Evolutionary conservation across 176 grass and related monocot genomes (phyloP), one percentile per base, ranked within the genome.

Genomic region (Oryza rufipogon): DNA sequence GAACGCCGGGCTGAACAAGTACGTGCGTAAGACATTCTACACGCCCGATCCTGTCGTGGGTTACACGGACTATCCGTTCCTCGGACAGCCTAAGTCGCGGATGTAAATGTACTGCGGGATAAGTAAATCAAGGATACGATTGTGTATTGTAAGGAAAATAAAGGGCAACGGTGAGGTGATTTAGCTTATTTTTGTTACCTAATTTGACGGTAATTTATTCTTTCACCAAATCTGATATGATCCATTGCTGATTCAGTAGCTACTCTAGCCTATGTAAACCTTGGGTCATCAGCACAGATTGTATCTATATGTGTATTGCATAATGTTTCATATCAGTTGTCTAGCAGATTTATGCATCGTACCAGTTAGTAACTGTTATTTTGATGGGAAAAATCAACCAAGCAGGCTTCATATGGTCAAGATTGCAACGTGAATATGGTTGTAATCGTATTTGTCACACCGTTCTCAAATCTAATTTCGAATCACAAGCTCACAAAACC

Each of bases 21-120:
- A 98, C 74, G 80, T 81, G 58, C 72, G 96, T 51, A 91, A 89
- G 71, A 98, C 96, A n/a, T 98, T 98, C 86, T 98, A 98, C 89
- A 98, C 96, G 0, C 63, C 81, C 19, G 89, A 96, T 28, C 93
- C 89, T 1, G 86, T 99, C 32, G 96, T 99, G 3, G 96, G 96
- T 13, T 99, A 96, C 89, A 96, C 96, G 0, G 93, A 99, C 80
- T 99, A 99, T 70, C 87, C 96, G 11, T 92, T 92, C 83, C 80
- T 99, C 28, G 52, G 73, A 51, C 76, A 90, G 76, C 92, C 75
- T 12, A 82, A 76, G 60, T 83, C 93, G 32, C 90, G 85, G 56
- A 64, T 92, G 86, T 92, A 65, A 65, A 30, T 47, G 54, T 41
- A 41, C 46, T 49, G 38, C 12, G 44, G 32, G 69, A 88, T 88